Evolutionary conservation across 202 grass and related monocot genomes (phyloP), one percentile per base, ranked within the genome.

Genomic region (Brachypodium distachyon): DNA sequence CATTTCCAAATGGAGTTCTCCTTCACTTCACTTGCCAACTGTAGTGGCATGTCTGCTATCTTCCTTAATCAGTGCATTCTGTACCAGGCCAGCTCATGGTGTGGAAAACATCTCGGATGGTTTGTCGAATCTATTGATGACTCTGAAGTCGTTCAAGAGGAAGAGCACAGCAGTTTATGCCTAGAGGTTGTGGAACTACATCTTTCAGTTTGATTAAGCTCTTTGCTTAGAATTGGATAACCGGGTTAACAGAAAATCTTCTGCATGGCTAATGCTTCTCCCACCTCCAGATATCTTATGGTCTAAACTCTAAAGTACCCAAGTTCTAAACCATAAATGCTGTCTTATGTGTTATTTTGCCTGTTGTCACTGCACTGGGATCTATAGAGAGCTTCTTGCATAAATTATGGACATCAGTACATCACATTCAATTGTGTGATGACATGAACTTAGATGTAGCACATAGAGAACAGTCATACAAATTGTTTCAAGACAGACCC

Each of bases 11-110:
- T 75, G 32, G 59, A 55, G 29, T 36, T 40, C 34, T 51, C 32
- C 19, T 61, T 54, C 11, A 33, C 43, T 23, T 7, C 26, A 46
- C n/a, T 12, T 71, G 33, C 27, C 26, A 71, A 64, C 9, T 69
- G 16, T 75, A 54, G 8, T 39, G 59, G 49, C 17, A 3, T 54
- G 53, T 70, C 23, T 34, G 26, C 2, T 49, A 48, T 72, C 31
- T 40, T 52, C 5, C 70, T 83, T 51, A 38, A 66, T 38, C 21
- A 74, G 18, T 40, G 13, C n/a, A 78, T 53, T 46, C 41, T 67
- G 37, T 85, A 52, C 40, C 74, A 97, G 95, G 91, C 91, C 47
- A 92, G 44, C 57, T 90, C 69, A 43, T 97, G 95, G 91, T 97
- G 91, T 80, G 39, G 40, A 69, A 92, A 86, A 11, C 87, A 92